A percentile compares a stretch with the other conserved stretches of the same genome.
Evolutionary conservation across 176 grass and related monocot species (phyloP).

Genomic region (Chrysopogon serrulatus): DNA sequence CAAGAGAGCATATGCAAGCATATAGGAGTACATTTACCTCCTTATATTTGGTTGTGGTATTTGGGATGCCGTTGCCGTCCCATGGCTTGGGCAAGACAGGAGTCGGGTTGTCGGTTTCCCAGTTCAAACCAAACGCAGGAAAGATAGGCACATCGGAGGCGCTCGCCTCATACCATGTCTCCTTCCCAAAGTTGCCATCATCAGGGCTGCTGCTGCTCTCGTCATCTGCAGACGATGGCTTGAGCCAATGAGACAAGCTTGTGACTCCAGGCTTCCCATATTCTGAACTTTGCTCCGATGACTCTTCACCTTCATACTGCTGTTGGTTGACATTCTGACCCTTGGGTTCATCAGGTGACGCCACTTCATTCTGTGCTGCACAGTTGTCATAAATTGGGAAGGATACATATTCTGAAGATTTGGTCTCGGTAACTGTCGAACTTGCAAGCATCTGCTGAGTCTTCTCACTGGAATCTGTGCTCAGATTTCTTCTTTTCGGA

Average conservation of each 20-base stretch:
- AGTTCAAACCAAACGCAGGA: slow-evolving; percentile 32
- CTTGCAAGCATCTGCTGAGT: background rate
- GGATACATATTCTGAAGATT: background rate
- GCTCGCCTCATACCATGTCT: background rate
- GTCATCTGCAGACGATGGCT: slow-evolving; percentile 22
- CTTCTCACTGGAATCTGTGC: slow-evolving; percentile 13
- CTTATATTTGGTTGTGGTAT: slow-evolving; percentile 80
- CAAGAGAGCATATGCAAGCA: background rate
- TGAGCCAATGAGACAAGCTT: slow-evolving; percentile 57
- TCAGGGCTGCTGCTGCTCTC: background rate
- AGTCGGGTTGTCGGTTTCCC: slow-evolving; percentile 30
- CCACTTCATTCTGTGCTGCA: background rate
- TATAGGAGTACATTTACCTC: slow-evolving; percentile 81
- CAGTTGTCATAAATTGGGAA: slow-evolving; percentile 7
- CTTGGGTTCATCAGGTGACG: slow-evolving; percentile 13
- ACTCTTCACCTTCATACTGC: slow-evolving; percentile 6
- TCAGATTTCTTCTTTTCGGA: slow-evolving; percentile 19
- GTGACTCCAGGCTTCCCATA: slow-evolving; percentile 31
- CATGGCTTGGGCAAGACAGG: slow-evolving; percentile 36
- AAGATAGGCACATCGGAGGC: slow-evolving; percentile 45
- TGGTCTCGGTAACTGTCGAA: background rate
- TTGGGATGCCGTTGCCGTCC: slow-evolving; percentile 83
- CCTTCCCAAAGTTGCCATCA: background rate
- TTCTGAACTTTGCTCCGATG: slow-evolving; percentile 10
- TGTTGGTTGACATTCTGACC: background rate